Evolutionary conservation across 257 asterid species (phyloP), one percentile per base, ranked within the genome.

Genomic region (Lycium barbarum): DNA sequence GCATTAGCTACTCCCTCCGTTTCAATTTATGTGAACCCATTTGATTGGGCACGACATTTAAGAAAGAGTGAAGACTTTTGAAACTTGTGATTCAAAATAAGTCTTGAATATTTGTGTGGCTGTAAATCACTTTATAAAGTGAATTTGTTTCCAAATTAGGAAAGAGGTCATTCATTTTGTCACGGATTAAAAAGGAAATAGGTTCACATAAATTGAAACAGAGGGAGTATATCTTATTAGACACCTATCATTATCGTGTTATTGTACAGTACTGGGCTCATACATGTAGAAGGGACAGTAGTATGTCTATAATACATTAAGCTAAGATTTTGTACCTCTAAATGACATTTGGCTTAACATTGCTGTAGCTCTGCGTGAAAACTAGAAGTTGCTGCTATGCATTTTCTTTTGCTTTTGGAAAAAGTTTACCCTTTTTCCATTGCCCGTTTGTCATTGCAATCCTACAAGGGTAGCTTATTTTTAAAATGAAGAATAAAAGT

Each of bases 331-430:
- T 70, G 79, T 22, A 17, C 17, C 79, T 70, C 54, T 40, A 68
- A 15, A 15, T 68, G 79, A 17, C 8, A 40, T 17, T 35, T 43
- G 36, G 55, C 35, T 71, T 71, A 43, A 18, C 14, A 4, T 71
- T 17, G 79, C 9, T 18, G 55, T 71, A 71, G 14, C 55, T 40
- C 35, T 10, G 35, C 15, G 11, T 9, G 55, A 71, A 9, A 40
- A 18, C 55, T 71, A 40, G 53, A 71, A 71, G 33, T 18, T 70
- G 45, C 72, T 33, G 72, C 72, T 65, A 33, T 70, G 53, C 79
- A 22, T 0, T 18, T 38, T 40, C 79, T 38, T 71, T 40, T 71
- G 55, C 15, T 71, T 71, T 22, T 40, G 55, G 79, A 71, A 40
- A 40, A 40, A 40, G 15, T 9, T 71, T 71, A 40, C 79, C 55